Percentiles rank a stretch among this genome's conserved stretches.
Evolutionary conservation across 2,329 filamentous ascomycete genomes (phyloP).

Genomic region (Penicillium sp.): DNA sequence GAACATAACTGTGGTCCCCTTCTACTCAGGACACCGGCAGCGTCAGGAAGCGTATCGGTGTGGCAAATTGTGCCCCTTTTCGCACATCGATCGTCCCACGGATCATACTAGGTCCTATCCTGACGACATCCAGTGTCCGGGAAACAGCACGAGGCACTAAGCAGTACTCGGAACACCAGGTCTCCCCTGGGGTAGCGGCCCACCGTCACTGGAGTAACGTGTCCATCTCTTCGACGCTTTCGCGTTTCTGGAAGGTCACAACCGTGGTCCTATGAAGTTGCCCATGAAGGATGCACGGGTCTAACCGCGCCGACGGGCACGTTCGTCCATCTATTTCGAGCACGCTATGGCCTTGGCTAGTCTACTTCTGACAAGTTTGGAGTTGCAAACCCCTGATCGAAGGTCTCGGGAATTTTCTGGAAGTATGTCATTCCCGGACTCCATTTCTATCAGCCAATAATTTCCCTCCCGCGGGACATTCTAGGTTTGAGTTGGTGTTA

Average conservation of each 20-base stretch:
- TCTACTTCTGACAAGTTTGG: constrained; percentile 5
- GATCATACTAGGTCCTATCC: neutral
- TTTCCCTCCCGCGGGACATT: neutral
- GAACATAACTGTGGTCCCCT: constrained; percentile 4
- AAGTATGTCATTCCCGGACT: neutral
- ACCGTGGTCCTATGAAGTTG: constrained; percentile 5
- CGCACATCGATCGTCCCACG: constrained; percentile 1
- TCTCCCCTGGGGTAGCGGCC: neutral
- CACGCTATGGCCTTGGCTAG: neutral
- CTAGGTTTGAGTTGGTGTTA: neutral
- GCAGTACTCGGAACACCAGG: neutral
- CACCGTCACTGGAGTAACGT: constrained; percentile 6
- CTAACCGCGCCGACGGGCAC: neutral
- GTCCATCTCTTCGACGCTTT: constrained; percentile 10
- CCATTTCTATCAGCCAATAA: neutral
- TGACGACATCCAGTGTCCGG: constrained; percentile 4
- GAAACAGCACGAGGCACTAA: constrained; percentile 1
- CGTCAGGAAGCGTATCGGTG: constrained; percentile 8
- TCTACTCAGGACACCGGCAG: constrained; percentile 7
- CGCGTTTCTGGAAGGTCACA: constrained; percentile 15
- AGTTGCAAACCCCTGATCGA: neutral
- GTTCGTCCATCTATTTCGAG: constrained; percentile 2
- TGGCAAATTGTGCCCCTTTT: neutral
- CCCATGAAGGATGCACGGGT: constrained; percentile 1
- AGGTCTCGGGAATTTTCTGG: constrained; percentile 3